Conservation (phyloP, 225 moss, liverwort and hornwort genomes). For the Asterella californica region DNA sequence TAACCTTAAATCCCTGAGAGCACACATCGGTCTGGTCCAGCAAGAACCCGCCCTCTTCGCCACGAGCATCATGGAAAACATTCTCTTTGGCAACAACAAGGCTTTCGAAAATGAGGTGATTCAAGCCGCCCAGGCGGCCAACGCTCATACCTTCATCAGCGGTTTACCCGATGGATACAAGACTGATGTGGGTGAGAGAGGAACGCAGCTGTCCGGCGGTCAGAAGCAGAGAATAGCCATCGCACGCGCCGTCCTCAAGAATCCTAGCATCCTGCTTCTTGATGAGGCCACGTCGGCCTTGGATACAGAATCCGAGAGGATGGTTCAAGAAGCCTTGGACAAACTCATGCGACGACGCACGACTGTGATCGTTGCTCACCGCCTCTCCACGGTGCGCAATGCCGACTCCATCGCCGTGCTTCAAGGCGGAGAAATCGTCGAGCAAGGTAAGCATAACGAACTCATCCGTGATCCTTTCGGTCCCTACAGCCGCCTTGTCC, state of each 20-base stretch:
- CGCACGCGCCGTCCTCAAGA: conserved; percentile 34
- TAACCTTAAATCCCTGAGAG: conserved; percentile 28
- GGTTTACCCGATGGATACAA: conserved; percentile 32
- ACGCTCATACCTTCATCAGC: conserved; percentile 39
- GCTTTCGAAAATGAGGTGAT: conserved; percentile 35
- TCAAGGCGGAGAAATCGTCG: conserved; percentile 32
- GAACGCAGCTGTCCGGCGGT: conserved; percentile 32
- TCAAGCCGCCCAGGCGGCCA: conserved; percentile 35
- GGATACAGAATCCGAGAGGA: conserved; percentile 35
- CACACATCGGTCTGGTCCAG: conserved; percentile 31
- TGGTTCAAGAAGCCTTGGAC: conserved; percentile 40
- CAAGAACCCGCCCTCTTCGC: conserved; percentile 41
- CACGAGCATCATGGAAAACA: conserved; percentile 27
- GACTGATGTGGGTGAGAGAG: conserved; percentile 35
- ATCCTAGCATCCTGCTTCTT: conserved; percentile 33
- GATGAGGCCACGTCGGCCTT: conserved; percentile 42
- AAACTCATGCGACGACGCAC: conserved; percentile 33
- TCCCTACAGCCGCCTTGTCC: conserved; percentile 3
- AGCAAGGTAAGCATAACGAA: conserved; percentile 27
- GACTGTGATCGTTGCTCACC: conserved; percentile 32
- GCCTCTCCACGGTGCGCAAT: conserved; percentile 36
- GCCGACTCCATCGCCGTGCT: conserved; percentile 38
- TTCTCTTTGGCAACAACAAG: conserved; percentile 25
- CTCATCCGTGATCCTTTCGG: conserved; percentile 12
- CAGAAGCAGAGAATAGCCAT: conserved; percentile 45